A percentile compares a stretch with the other conserved stretches of the same genome.
Conservation (phyloP, 2,329 filamentous ascomycete genomes). For the Stenocarpella maydis region DNA sequence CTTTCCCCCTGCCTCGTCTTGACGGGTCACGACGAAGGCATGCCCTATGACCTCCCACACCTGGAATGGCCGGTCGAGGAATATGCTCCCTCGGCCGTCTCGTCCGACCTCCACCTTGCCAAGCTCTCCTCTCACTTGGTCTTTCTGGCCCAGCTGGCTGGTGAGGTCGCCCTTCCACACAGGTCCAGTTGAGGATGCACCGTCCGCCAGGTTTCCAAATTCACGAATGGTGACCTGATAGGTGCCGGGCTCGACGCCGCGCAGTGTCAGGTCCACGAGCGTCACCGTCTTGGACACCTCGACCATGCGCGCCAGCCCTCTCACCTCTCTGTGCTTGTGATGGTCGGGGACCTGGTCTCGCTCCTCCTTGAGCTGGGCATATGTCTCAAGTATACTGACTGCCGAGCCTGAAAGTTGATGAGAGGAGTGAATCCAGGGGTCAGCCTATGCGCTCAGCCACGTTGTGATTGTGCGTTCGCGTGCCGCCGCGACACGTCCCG, state of each 20-base stretch:
- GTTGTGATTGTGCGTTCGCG: background rate
- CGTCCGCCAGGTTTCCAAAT: conserved; percentile 84
- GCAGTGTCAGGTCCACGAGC: conserved; percentile 86
- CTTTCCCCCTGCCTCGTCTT: conserved; percentile 63
- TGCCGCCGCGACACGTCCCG: background rate
- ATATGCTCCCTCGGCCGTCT: conserved; percentile 79
- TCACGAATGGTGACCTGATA: conserved; percentile 88
- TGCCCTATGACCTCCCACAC: conserved; percentile 97
- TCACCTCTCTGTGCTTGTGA: conserved; percentile 65
- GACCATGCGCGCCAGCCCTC: conserved; percentile 91
- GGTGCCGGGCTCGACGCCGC: conserved; percentile 79
- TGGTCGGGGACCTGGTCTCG: conserved; percentile 40
- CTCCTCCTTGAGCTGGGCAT: conserved; percentile 60
- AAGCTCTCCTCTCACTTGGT: conserved; percentile 67
- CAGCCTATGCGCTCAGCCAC: conserved; percentile 8
- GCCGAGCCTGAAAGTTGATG: conserved; percentile 67
- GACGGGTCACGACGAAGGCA: conserved; percentile 83
- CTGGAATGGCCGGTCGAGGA: conserved; percentile 82
- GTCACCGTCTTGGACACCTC: conserved; percentile 83
- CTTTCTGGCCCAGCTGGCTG: conserved; percentile 52
- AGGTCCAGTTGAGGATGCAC: conserved; percentile 81
- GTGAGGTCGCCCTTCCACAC: conserved; percentile 71
- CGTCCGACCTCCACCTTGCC: conserved; percentile 79
- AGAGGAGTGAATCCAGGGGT: conserved; percentile 7
- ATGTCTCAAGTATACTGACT: conserved; percentile 95